phyloP scores from a whole-genome alignment of 176 grass and related monocot genomes.

The Poa pratensis region DNA sequence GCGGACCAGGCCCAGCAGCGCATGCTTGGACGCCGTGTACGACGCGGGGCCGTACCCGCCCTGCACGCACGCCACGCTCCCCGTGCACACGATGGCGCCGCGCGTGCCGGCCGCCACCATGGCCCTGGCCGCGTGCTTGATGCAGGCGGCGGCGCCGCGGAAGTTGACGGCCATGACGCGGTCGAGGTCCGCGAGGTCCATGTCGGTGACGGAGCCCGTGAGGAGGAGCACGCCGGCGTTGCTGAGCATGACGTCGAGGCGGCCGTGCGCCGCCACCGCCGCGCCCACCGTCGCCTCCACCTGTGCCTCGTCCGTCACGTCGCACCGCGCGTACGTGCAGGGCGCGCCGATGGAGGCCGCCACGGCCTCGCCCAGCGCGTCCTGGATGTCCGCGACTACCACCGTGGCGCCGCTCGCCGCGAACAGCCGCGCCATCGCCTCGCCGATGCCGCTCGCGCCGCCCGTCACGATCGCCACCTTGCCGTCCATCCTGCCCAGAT shows the following conservation, averaged over 20 bases:
- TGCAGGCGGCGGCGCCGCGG: conserved; percentile 55
- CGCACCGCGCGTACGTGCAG: conserved; percentile 68
- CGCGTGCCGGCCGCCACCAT: conserved; percentile 48
- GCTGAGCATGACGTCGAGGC: conserved; percentile 81
- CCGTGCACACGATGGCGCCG: conserved; percentile 80
- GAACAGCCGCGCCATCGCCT: conserved; percentile 71
- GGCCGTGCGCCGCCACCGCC: conserved; percentile 56
- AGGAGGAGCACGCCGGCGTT: conserved; percentile 72
- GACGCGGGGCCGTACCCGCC: conserved; percentile 67
- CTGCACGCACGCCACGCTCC: conserved; percentile 60
- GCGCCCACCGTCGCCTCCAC: conserved; percentile 58
- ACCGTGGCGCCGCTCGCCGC: conserved; percentile 71
- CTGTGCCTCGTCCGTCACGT: conserved; percentile 77
- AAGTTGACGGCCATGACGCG: conserved; percentile 81
- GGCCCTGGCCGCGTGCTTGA: conserved; percentile 81
- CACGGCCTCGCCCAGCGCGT: conserved; percentile 60
- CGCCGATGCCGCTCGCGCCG: conserved; percentile 83
- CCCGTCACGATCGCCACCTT: conserved; percentile 87
- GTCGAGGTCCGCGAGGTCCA: conserved; percentile 59
- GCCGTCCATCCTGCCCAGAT: conserved; percentile 62
- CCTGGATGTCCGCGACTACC: conserved; percentile 83
- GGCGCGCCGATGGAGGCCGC: conserved; percentile 48
- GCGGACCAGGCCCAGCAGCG: conserved; percentile 69
- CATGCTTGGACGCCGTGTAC: conserved; percentile 88
- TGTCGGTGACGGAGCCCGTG: conserved; percentile 51